phyloP scores from a whole-genome alignment of 805 yeast species.

The Saccharomycopsis sp. region DNA sequence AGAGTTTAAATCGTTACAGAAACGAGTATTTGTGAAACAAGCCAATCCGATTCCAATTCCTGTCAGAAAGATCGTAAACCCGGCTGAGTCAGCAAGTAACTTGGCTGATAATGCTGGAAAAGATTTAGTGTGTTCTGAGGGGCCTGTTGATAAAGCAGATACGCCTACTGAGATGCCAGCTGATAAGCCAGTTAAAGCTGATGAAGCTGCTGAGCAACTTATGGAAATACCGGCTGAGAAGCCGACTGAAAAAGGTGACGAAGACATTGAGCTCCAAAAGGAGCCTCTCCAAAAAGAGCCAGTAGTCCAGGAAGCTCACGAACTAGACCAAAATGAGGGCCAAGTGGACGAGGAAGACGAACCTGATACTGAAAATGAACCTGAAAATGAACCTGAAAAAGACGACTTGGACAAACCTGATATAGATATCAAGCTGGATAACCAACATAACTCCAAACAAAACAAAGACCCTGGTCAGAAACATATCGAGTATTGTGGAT shows the following conservation, averaged over 20 bases:
- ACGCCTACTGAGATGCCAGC: too few species aligned
- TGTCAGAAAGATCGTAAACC: slow-evolving; percentile 2
- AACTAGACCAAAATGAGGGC: too few species aligned
- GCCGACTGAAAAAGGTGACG: not conserved
- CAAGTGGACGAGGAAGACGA: not conserved
- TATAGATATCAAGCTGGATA: slow-evolving; percentile 8
- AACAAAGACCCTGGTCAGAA: slow-evolving; percentile 20
- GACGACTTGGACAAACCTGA: slow-evolving; percentile 23
- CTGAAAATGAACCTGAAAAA: slow-evolving; percentile 22
- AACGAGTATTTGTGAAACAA: slow-evolving; percentile 31
- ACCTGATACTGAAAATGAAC: slow-evolving; percentile 2
- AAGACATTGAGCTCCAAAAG: not conserved
- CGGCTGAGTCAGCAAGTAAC: slow-evolving; percentile 31
- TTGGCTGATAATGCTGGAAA: too few species aligned
- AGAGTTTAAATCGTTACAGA: slow-evolving; percentile 41
- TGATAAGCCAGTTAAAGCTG: too few species aligned
- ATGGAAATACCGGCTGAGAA: too few species aligned
- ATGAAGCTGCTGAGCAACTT: too few species aligned
- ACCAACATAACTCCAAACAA: slow-evolving; percentile 12
- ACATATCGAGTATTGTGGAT: slow-evolving; percentile 47
- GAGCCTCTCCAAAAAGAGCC: slow-evolving; percentile 4
- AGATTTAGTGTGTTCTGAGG: too few species aligned
- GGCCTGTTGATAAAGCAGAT: too few species aligned
- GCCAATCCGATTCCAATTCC: slow-evolving; percentile 1
- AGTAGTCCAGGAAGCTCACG: not conserved